A percentile compares a stretch with the other conserved stretches of the same genome.
Conservation (phyloP, 495 filamentous ascomycete species). For the Schizothecium vesticola region DNA sequence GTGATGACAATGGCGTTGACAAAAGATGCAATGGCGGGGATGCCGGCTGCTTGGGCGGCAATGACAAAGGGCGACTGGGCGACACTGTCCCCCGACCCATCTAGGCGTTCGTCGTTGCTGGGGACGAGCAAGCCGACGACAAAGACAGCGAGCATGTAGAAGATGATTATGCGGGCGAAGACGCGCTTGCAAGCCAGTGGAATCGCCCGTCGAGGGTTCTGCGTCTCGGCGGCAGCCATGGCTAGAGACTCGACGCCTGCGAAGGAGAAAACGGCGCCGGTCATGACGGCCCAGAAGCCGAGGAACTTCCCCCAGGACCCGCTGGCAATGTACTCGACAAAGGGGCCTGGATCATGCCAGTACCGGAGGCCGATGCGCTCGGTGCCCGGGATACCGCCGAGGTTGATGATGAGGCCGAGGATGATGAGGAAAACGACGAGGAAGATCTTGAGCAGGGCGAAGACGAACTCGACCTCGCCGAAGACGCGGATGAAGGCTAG, state of each 20-base stretch:
- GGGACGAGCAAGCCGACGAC: conserved; percentile 70
- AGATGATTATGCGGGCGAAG: conserved; percentile 64
- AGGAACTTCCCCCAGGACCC: conserved; percentile 51
- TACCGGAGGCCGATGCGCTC: conserved; percentile 59
- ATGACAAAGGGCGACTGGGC: conserved; percentile 70
- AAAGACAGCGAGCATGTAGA: conserved; percentile 66
- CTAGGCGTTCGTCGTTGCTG: conserved; percentile 48
- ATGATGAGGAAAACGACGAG: conserved; percentile 62
- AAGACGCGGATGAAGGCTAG: conserved; percentile 54
- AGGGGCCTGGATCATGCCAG: conserved; percentile 66
- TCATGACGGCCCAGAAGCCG: conserved; percentile 57
- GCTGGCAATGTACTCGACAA: conserved; percentile 52
- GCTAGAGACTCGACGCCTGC: conserved; percentile 53
- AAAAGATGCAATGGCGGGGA: conserved; percentile 55
- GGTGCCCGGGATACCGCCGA: conserved; percentile 54
- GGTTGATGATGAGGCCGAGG: conserved; percentile 61
- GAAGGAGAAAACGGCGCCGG: conserved; percentile 55
- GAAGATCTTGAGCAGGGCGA: conserved; percentile 57
- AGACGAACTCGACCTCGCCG: conserved; percentile 58
- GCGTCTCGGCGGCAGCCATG: conserved; percentile 69
- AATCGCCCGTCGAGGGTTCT: conserved; percentile 66
- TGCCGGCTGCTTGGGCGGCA: conserved; percentile 60
- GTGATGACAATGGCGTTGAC: conserved; percentile 67
- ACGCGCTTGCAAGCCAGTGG: conserved; percentile 64
- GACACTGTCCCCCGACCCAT: conserved; percentile 37